phyloP scores from a whole-genome alignment of 192 early-diverging fungal species.

The Coemansia sp. region DNA sequence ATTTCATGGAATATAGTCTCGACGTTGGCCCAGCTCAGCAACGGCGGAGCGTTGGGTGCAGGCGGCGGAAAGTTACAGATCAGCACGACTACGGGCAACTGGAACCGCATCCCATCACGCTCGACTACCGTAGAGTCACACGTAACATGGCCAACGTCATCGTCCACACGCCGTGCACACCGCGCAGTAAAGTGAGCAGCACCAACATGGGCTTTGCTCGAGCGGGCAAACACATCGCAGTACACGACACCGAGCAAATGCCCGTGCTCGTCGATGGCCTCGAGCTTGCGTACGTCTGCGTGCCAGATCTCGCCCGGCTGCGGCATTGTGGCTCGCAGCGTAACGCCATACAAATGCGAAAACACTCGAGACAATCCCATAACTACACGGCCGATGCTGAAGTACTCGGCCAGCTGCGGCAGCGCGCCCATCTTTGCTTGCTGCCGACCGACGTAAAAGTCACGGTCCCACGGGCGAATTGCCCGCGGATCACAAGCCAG shows the following conservation, averaged over 20 bases:
- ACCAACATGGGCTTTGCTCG: slow-evolving; percentile 69
- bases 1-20: slow-evolving; percentile 99
- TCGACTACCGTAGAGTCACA: slow-evolving; percentile 36
- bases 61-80: slow-evolving; percentile 70
- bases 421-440: slow-evolving; percentile 43
- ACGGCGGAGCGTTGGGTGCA: slow-evolving; percentile 52
- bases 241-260: slow-evolving; percentile 89
- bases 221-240: slow-evolving; percentile 86
- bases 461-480: slow-evolving; percentile 75
- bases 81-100: slow-evolving; percentile 71
- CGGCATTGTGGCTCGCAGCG: slow-evolving; percentile 67
- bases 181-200: slow-evolving; percentile 96
- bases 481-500: slow-evolving; percentile 34
- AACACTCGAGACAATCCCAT: slow-evolving; percentile 86
- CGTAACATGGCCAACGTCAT: slow-evolving; percentile 56
- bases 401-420: slow-evolving; percentile 67
- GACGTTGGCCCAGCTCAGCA: slow-evolving; percentile 79
- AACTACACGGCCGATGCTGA: slow-evolving; percentile 86
- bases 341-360: slow-evolving; percentile 81
- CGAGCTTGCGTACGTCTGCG: slow-evolving; percentile 82
- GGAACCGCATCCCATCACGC: slow-evolving; percentile 56
- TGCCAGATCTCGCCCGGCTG: slow-evolving; percentile 89
- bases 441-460: slow-evolving; percentile 62
- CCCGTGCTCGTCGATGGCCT: slow-evolving; percentile 87
- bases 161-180: slow-evolving; percentile 83